Conservation (phyloP, 139 green algal species). For the Chlorella sp. region DNA sequence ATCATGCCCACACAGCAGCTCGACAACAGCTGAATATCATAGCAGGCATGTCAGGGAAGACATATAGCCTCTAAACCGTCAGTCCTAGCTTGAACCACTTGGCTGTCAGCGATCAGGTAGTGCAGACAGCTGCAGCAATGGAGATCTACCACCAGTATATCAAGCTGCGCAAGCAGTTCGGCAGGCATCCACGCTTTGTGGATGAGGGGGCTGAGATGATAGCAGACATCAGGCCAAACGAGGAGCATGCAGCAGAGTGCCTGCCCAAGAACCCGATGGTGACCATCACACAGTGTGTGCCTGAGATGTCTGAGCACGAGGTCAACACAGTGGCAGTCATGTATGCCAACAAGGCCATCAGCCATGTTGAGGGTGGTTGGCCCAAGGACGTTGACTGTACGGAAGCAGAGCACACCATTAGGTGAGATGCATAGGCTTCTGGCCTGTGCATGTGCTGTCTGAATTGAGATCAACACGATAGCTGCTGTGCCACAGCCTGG, state of each 20-base stretch:
- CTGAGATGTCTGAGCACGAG: conserved; percentile 84
- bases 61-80: no score
- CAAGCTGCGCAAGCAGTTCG: conserved; percentile 79
- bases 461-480: no score
- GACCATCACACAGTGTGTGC: conserved; percentile 60
- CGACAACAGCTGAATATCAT: no score
- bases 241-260: conserved; percentile 68
- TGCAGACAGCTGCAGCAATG: background rate
- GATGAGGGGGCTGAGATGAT: conserved; percentile 82
- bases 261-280: conserved; percentile 68
- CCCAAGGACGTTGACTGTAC: conserved; percentile 88
- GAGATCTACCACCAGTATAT: conserved; percentile 57
- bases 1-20: no score
- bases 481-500: no score
- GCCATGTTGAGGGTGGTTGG: conserved; percentile 88
- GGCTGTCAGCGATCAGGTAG: no score
- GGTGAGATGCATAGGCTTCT: no score
- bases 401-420: conserved; percentile 82
- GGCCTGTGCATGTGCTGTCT: no score
- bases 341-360: conserved; percentile 68
- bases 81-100: no score
- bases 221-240: conserved; percentile 80
- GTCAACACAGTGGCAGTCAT: conserved; percentile 77
- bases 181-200: conserved; percentile 65
- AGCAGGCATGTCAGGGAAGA: no score